Evolutionary conservation across 148 eudicot species (phyloP), one percentile per base, ranked within the genome.

Genomic region (Amaranthus cruentus): DNA sequence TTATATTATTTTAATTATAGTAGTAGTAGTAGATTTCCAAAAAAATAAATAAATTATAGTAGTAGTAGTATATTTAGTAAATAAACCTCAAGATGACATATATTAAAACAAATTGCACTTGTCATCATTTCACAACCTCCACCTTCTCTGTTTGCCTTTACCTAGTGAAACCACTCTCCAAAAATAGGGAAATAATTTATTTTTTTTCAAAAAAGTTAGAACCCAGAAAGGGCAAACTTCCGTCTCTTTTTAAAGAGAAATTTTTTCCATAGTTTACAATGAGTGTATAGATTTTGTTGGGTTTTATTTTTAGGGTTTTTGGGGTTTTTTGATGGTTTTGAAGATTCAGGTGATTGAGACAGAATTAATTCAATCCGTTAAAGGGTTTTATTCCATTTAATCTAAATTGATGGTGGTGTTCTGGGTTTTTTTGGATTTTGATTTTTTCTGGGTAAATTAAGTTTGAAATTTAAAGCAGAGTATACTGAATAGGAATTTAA

Each of bases 221-320:
- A 74, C 70, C 78, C 78, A 74, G 75, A 79, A 68, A 69, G 61
- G 63, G 63, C 60, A 69, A 73, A 53, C 56, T 76, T 52, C 55
- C 59, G 12, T 38, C 73, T 78, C 53, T 54, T 21, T 50, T 54
- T 46, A 56, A 64, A 69, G 73, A 73, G 62, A 68, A 79, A 62
- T 9, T 7, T 15, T n/a, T 66, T 21, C 55, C n/a, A 47, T 48
- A 49, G 15, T 38, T 38, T 64, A 62, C 47, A 74, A 49, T 52
- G 73, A 61, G 63, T 58, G 46, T 28, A 28, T 28, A 43, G 15
- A 46, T 62, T 3, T 51, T 14, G 12, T 59, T 44, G 66, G 66
- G 70, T 73, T 48, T 62, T 55, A 57, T 47, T 59, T 78, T 21
- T 7, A 52, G 10, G 55, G 42, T 52, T 51, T 50, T 7, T 72